Evolutionary conservation across 371 early-diverging fungal genomes (phyloP), one percentile per base, ranked within the genome.

Genomic region (Lichtheimia ramosa): DNA sequence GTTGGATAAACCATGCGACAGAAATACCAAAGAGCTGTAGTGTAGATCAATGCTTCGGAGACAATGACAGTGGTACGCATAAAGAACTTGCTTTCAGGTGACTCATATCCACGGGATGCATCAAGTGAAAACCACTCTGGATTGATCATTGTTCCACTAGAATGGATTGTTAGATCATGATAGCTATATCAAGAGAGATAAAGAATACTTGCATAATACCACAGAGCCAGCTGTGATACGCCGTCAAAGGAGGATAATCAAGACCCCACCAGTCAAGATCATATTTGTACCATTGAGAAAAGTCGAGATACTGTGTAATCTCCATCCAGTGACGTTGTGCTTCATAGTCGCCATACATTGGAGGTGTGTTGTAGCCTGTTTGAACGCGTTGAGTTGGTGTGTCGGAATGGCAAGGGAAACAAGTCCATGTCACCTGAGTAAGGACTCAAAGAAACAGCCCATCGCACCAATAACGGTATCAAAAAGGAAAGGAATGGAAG

Each of bases 301-400:
- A 61, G 0, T 96, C 93, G 50, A 96, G 67, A 61, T 93, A 87
- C 4, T 74, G 63, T 0, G 97, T 96, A 34, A 97, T 74, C 70
- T 97, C 96, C 89, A 98, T 89, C 96, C 96, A 98, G 72, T 98
- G 97, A 23, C 98, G 82, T 66, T 98, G 98, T 4, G 98, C 97
- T 66, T 98, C 97, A 75, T 94, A 98, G 75, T 98, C 98, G 27
- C 98, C 98, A 72, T 71, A 91, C 67, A 90, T 69, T 12, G 96
- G 98, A 3, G 91, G 89, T 12, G 70, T 76, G 23, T 71, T 69
- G 41, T 54, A 68, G 18, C 73, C 77, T 79, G 16, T 5, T 39
- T 14, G 6, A 12, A 20, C 54, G 12, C 25, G 25, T 41, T 58
- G 13, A 39, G 13, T 40, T 16, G n/a, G 42, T 23, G n/a, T 20